These are phyloP conservation scores for Nannizziopsis arthrosporioides DNA, from an alignment of 2,329 filamentous ascomycete species.

Conservation along the genomic window DNA sequence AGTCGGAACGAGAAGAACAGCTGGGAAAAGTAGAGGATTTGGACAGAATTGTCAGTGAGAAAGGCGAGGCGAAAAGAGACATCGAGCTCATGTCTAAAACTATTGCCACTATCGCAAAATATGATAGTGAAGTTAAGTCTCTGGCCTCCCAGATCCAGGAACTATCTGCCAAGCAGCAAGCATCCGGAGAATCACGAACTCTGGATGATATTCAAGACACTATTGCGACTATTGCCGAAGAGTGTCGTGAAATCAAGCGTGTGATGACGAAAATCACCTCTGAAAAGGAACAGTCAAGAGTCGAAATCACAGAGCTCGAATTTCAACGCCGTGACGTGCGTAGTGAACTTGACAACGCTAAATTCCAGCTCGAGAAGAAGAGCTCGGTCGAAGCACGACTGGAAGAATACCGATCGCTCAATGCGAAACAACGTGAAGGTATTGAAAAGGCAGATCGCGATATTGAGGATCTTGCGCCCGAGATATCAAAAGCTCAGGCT, in stretches of 20 bases:
- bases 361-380: conserved; percentile 72
- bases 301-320: conserved; percentile 58
- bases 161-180: conserved; percentile 63
- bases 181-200: conserved; percentile 52
- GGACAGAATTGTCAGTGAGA: conserved; percentile 53
- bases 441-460: conserved; percentile 62
- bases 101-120: conserved; percentile 62
- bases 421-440: conserved; percentile 54
- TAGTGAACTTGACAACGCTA: conserved; percentile 58
- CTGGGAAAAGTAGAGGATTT: conserved; percentile 53
- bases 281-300: conserved; percentile 61
- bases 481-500: conserved; percentile 62
- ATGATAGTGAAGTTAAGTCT: conserved; percentile 57
- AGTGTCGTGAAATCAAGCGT: conserved; percentile 52
- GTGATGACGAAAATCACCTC: conserved; percentile 53
- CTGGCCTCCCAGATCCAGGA: conserved; percentile 63
- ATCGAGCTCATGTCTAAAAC: conserved; percentile 66
- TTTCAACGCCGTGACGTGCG: conserved; percentile 63
- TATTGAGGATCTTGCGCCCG: conserved; percentile 60
- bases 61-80: conserved; percentile 55
- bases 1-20: conserved; percentile 50
- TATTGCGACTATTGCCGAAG: conserved; percentile 54
- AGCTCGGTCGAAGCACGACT: conserved; percentile 58
- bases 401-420: conserved; percentile 58
- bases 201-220: conserved; percentile 76